phyloP scores from a whole-genome alignment of 2,329 filamentous ascomycete genomes.

The Polychaeton citri region DNA sequence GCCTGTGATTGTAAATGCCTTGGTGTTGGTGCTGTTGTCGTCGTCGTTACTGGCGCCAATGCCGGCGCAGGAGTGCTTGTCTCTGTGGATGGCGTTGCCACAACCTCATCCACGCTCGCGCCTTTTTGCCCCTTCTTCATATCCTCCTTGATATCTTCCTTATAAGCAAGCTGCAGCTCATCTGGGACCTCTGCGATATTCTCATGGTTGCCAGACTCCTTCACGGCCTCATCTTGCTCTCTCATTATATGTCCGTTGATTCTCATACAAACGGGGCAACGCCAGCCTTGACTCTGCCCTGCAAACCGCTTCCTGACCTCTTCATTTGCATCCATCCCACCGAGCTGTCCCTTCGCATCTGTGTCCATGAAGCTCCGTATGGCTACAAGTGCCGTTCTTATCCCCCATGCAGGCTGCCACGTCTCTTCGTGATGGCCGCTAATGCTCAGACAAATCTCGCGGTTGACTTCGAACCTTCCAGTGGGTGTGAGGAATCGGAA shows the following conservation, averaged over 20 bases:
- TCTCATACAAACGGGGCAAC: slow-evolving; percentile 56
- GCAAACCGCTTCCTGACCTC: slow-evolving; percentile 58
- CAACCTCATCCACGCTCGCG: slow-evolving; percentile 1
- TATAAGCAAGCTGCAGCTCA: slow-evolving; percentile 53
- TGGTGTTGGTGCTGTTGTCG: slow-evolving; percentile 3
- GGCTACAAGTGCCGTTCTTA: slow-evolving; percentile 70
- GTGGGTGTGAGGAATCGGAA: slow-evolving; percentile 91
- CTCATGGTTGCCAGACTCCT: slow-evolving; percentile 31
- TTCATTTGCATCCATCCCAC: slow-evolving; percentile 67
- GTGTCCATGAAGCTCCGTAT: slow-evolving; percentile 89
- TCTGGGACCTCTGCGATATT: slow-evolving; percentile 34
- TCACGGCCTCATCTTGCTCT: slow-evolving; percentile 50
- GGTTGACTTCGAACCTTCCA: slow-evolving; percentile 88
- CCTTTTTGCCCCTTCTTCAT: slow-evolving; percentile 24
- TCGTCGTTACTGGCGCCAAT: slow-evolving; percentile 6
- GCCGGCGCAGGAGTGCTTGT: slow-evolving; percentile 8
- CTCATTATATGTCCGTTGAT: slow-evolving; percentile 61
- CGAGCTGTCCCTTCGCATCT: slow-evolving; percentile 74
- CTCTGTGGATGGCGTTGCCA: not conserved
- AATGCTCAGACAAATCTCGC: slow-evolving; percentile 92
- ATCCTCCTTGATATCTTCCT: slow-evolving; percentile 49
- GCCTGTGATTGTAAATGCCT: not conserved
- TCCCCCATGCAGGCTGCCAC: slow-evolving; percentile 97
- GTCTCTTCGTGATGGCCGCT: slow-evolving; percentile 94
- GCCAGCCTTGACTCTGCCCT: slow-evolving; percentile 49